Base-by-base conservation (phyloP, 441 rosid species). In the Mallotus repandus region DNA sequence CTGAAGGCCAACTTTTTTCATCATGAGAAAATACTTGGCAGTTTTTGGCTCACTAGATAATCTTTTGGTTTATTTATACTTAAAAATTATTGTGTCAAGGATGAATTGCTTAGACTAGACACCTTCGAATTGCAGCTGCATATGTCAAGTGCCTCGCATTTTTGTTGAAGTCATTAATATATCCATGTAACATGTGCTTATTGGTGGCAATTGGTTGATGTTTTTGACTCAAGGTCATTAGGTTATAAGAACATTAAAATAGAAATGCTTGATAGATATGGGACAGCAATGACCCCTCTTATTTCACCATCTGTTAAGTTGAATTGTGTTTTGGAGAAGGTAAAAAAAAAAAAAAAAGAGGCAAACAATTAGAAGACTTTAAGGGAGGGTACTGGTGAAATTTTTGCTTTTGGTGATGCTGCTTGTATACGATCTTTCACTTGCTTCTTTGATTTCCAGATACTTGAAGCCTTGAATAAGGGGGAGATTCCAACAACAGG, bases 401-500 rank as follows among this genome's bases (percentile, higher is more conserved):
- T 14, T 18, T 63, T 61, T 41, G 32, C 32, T 29, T 59, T 65
- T 63, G 16, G 19, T 55, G 22, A 59, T 75, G 74, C 60, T 66
- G 58, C 22, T 68, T 21, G 63, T 75, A 45, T 7, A 45, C 59
- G 70, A 79, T 75, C 67, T 16, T 55, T 65, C 41, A 57, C 21
- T 55, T 67, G 56, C 55, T 4, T 74, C 66, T 75, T 76, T 73
- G 63, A 56, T 71, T 83, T 85, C 74, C 89, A 96, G 99, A 96
- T 96, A 77, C 89, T 96, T 65, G 97, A 93, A 79, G 98, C 99
- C 38, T 84, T 96, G 82, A 96, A 96, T 77, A 96, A 96, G 83
- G 99, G 99, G 71, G 98, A 96, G 84, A 96, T 96, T 79, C 99
- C 99, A 77, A 88, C 99, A 64, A 96, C 99, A 21, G 99, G 99